These are phyloP conservation scores for Capsella rubella DNA, from an alignment of 441 rosid genomes.

Conservation along the genomic window DNA sequence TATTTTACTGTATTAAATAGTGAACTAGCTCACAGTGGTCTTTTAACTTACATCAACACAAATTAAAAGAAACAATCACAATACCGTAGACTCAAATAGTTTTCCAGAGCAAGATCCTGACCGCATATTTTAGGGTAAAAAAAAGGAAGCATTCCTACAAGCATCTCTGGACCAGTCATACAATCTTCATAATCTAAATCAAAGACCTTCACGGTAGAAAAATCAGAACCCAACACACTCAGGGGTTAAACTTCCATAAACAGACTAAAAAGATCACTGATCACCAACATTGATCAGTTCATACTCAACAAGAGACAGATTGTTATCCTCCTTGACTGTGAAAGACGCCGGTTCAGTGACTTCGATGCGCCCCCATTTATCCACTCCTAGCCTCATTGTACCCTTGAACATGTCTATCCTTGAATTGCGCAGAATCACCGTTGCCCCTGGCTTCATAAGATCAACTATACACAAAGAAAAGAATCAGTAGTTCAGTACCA, in stretches of 20 bases:
- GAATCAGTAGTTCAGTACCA: not conserved
- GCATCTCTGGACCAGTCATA: constrained; percentile 31
- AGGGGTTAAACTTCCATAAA: constrained; percentile 46
- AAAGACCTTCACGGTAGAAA: constrained; percentile 36
- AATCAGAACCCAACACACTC: constrained; percentile 45
- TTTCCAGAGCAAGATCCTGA: constrained; percentile 1
- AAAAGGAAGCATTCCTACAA: constrained; percentile 34
- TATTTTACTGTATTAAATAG: constrained; percentile 27
- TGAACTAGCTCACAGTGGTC: constrained; percentile 25
- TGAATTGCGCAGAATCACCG: constrained; percentile 81
- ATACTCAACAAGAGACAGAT: constrained; percentile 85
- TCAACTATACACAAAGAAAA: constrained; percentile 59
- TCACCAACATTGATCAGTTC: constrained; percentile 79
- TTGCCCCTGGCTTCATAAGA: constrained; percentile 64
- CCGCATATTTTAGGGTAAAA: constrained; percentile 26
- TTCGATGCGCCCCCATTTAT: constrained; percentile 92
- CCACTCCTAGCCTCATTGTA: constrained; percentile 91
- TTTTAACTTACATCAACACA: constrained; percentile 29
- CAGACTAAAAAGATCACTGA: constrained; percentile 44
- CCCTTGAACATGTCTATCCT: constrained; percentile 97
- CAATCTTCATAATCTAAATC: constrained; percentile 32
- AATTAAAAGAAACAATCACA: constrained; percentile 8
- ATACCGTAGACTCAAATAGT: not conserved
- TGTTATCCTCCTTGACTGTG: constrained; percentile 69
- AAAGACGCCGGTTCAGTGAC: constrained; percentile 70